Conservation (phyloP, 495 filamentous ascomycete species). For the Saxophila tyrrhenica region DNA sequence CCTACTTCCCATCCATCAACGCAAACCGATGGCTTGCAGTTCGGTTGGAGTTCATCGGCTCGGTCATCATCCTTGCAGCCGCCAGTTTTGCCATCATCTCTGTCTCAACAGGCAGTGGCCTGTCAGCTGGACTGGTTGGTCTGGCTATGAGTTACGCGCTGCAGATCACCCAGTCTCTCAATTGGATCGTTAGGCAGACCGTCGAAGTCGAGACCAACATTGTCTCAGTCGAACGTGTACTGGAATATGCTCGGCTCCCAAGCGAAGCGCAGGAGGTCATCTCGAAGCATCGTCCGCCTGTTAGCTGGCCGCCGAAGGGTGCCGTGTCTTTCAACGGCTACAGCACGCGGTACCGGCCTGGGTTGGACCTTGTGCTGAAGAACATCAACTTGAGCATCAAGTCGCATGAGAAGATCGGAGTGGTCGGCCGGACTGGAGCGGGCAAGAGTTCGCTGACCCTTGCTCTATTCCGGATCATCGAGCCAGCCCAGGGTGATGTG, state of each 20-base stretch:
- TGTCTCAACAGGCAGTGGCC: conserved; percentile 54
- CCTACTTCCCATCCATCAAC: conserved; percentile 93
- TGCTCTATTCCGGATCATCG: conserved; percentile 91
- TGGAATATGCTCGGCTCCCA: conserved; percentile 88
- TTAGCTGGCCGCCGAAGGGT: conserved; percentile 85
- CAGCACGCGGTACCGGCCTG: conserved; percentile 82
- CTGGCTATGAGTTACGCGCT: conserved; percentile 94
- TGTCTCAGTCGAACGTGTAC: conserved; percentile 92
- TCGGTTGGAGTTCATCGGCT: conserved; percentile 91
- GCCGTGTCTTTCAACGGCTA: conserved; percentile 86
- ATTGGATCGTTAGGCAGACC: conserved; percentile 98
- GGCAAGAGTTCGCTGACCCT: conserved; percentile 94
- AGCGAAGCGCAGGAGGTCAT: conserved; percentile 95
- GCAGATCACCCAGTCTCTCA: conserved; percentile 94
- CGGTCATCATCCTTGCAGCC: conserved; percentile 79
- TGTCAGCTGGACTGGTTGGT: conserved; percentile 76
- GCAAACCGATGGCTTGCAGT: conserved; percentile 96
- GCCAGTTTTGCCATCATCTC: conserved; percentile 75
- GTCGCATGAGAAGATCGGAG: conserved; percentile 93
- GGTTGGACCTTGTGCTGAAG: conserved; percentile 83
- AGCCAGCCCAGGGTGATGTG: conserved; percentile 67
- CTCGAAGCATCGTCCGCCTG: conserved; percentile 70
- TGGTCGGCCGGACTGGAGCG: conserved; percentile 91
- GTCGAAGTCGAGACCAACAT: conserved; percentile 99
- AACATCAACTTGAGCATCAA: conserved; percentile 85